Percentiles rank a stretch among this genome's conserved stretches.
These are phyloP conservation scores for Poa annua DNA, from an alignment of 176 grass and related monocot species.

Conservation along the genomic window DNA sequence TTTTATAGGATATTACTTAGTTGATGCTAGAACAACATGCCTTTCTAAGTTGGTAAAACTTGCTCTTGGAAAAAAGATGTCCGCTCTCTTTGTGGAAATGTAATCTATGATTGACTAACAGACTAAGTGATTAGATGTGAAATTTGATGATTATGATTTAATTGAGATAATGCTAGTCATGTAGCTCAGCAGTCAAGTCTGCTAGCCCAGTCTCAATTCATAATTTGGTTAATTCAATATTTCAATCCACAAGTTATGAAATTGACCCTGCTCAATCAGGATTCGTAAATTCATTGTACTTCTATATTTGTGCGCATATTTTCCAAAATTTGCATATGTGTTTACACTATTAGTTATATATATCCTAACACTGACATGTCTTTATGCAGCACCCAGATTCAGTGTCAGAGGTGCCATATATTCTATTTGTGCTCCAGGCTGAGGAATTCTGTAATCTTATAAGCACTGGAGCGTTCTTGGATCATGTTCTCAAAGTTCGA, in stretches of 20 bases:
- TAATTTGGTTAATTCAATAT: not conserved
- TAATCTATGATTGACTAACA: not conserved
- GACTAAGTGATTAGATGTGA: not conserved
- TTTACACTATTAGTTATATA: not conserved
- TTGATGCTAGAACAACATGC: not conserved
- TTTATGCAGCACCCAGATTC: constrained; percentile 52
- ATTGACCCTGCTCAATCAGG: constrained; percentile 6
- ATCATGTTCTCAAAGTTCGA: constrained; percentile 54
- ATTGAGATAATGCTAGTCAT: not conserved
- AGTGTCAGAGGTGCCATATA: constrained; percentile 56
- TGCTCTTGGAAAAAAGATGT: not conserved
- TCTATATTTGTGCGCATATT: not conserved
- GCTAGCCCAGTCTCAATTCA: not conserved
- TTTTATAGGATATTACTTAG: not conserved
- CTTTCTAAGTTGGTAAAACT: not conserved
- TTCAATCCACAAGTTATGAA: not conserved
- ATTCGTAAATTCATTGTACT: not conserved
- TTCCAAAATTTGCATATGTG: not conserved
- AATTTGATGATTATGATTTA: not conserved
- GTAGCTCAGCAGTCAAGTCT: not conserved
- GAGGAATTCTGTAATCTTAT: constrained; percentile 87
- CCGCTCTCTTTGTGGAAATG: not conserved
- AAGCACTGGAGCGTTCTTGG: constrained; percentile 43
- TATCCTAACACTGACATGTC: constrained; percentile 9
- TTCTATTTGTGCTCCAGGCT: constrained; percentile 77